Base-by-base conservation (phyloP, 805 yeast genomes). In the Starmerella stigmatis region DNA sequence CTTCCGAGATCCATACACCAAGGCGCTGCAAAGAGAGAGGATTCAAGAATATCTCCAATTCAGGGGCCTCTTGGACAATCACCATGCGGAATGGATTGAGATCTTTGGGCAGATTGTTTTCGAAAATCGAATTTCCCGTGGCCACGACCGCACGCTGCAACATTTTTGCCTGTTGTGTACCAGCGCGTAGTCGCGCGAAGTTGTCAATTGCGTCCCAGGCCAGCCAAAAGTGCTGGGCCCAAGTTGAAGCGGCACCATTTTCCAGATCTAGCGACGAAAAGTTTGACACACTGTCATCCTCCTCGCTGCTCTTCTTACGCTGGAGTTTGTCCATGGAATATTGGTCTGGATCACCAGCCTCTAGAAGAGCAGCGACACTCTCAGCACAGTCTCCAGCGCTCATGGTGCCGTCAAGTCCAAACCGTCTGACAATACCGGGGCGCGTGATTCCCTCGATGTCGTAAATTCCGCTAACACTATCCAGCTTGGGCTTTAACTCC, bases 341-440 rank as follows among this genome's bases (percentile, higher is more conserved):
- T 4, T 23, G 17, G 9, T 30, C 27, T 5, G 46, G 39, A 15
- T 30, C 40, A 15, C 54, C 56, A 5, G 48, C 38, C 58, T 92
- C 96, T 20, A 92, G 65, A 43, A 89, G 62, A 2, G 97, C 96
- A 3, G 86, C 75, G 8, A 92, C 65, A 0, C 95, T 75, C 58
- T 92, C 96, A 3, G 84, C 95, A 58, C 81, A 86, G 61, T 92
- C 99, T 63, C 86, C 83, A 0, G 97, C 97, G 30, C 94, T 78
- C 13, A 89, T 69, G 12, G 82, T 76, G 1, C 96, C 96, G 49
- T 82, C 77, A 58, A 74, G 89, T 0, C 98, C 99, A 64, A 75
- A 86, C 5, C 83, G 77, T 48, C 95, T 72, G 7, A 86, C 72
- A 48, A 92, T 86, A 0, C 98, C 97, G 34, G 83, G 88, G 50